Evolutionary conservation across 768 basidiomycete species (phyloP).

Genomic region (Trichaptum fuscoviolaceum): DNA sequence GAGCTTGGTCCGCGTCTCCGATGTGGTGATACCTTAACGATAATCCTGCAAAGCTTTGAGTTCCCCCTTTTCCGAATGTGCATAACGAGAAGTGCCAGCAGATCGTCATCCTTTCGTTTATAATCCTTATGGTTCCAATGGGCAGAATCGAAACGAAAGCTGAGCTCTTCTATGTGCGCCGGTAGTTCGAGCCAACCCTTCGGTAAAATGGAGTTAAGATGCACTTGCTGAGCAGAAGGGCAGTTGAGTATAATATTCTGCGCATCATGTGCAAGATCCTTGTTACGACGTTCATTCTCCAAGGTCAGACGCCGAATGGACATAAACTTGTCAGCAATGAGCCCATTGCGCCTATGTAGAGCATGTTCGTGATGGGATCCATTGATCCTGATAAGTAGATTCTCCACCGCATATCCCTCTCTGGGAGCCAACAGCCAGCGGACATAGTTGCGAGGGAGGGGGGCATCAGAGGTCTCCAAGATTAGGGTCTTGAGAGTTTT

Average conservation of each 20-base stretch:
- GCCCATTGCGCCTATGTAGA: too few species aligned
- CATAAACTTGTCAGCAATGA: not conserved
- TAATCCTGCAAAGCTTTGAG: not conserved
- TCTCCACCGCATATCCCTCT: not conserved
- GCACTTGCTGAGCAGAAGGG: not conserved
- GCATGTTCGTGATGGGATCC: not conserved
- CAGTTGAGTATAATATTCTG: not conserved
- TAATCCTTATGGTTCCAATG: not conserved
- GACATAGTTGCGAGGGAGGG: not conserved
- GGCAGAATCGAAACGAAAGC: not conserved
- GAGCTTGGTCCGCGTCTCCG: too few species aligned
- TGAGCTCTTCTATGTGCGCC: not conserved
- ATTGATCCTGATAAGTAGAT: not conserved
- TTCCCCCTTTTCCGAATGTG: not conserved
- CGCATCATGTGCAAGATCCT: not conserved
- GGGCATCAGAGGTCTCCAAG: not conserved
- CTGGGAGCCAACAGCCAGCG: not conserved
- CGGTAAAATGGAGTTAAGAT: not conserved
- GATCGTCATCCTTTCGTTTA: not conserved
- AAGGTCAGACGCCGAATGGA: not conserved
- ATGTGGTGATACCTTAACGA: not conserved
- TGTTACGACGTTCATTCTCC: not conserved
- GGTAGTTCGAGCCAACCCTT: not conserved
- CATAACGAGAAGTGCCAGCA: not conserved
- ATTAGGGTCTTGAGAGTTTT: not conserved